These are phyloP conservation scores for Strobilomyces echinocephalus DNA, from an alignment of 768 basidiomycete genomes.

Conservation along the genomic window DNA sequence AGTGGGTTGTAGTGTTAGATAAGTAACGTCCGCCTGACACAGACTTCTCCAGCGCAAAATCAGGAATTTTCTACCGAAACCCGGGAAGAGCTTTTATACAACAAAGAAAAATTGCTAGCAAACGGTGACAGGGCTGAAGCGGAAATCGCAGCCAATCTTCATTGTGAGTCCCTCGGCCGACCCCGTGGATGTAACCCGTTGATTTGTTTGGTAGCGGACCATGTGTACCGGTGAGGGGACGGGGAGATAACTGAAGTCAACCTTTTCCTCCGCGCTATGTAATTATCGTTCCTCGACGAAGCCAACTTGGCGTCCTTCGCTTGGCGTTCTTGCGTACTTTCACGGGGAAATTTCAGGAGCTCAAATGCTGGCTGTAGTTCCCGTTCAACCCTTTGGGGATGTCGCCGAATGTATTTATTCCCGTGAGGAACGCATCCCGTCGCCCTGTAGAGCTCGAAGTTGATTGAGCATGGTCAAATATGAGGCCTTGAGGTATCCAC, in stretches of 20 bases:
- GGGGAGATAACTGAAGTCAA: slow-evolving; percentile 6
- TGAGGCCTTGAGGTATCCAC: not conserved
- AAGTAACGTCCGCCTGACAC: slow-evolving; percentile 2
- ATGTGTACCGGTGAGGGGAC: slow-evolving; percentile 71
- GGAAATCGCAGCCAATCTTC: slow-evolving; percentile 92
- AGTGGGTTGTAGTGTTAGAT: slow-evolving; percentile 55
- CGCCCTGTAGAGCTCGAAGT: not conserved
- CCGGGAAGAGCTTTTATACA: slow-evolving; percentile 96
- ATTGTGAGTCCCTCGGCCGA: slow-evolving; percentile 44
- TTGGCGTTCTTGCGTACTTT: not conserved
- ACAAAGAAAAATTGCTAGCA: slow-evolving; percentile 96
- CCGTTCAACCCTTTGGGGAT: not conserved
- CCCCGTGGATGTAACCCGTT: slow-evolving; percentile 13
- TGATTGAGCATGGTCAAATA: not conserved
- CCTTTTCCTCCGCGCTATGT: slow-evolving; percentile 18
- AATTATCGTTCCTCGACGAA: slow-evolving; percentile 17
- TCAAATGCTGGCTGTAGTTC: not conserved
- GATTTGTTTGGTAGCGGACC: slow-evolving; percentile 57
- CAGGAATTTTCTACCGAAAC: slow-evolving; percentile 97
- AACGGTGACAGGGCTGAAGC: slow-evolving; percentile 97
- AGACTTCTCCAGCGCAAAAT: slow-evolving; percentile 71
- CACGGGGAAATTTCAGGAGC: not conserved
- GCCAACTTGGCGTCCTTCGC: slow-evolving; percentile 4
- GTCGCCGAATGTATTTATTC: not conserved
- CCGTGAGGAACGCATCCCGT: too few relatives aligned